A percentile compares a stretch with the other conserved stretches of the same genome.
These are phyloP conservation scores for Globisporangium cystogenes DNA, from an alignment of 352 stramenopile species.

Conservation along the genomic window DNA sequence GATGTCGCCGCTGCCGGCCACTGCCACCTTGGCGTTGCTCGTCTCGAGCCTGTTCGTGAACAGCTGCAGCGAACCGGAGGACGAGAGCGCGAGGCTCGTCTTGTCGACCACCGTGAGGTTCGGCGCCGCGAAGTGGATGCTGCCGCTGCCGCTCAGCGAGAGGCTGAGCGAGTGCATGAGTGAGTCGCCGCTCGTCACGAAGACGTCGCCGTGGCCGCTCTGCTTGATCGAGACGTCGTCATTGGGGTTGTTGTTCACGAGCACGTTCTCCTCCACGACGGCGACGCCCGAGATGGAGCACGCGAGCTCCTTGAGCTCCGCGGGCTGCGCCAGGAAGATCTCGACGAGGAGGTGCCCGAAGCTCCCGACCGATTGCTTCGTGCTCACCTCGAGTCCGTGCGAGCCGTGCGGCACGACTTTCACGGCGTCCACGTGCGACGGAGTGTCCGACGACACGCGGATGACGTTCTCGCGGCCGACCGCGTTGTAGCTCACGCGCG, in stretches of 20 bases:
- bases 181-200: conserved; percentile 13
- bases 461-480: conserved; percentile 13
- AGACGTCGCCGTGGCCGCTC: conserved; percentile 17
- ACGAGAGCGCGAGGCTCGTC: conserved; percentile 3
- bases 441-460: conserved; percentile 18
- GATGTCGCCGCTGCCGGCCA: conserved; percentile 18
- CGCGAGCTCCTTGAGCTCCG: conserved; percentile 8
- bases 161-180: conserved; percentile 16
- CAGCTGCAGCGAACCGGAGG: conserved; percentile 14
- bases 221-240: conserved; percentile 14
- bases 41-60: conserved; percentile 13
- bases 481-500: conserved; percentile 19
- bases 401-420: conserved; percentile 7
- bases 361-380: background rate
- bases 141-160: conserved; percentile 19
- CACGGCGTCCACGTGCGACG: conserved; percentile 9
- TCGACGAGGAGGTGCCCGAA: conserved; percentile 21
- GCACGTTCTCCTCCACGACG: conserved; percentile 23
- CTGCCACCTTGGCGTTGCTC: conserved; percentile 1
- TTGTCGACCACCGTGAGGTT: conserved; percentile 7
- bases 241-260: conserved; percentile 11
- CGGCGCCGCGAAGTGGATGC: conserved; percentile 21
- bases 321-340: conserved; percentile 17
- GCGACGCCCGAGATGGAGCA: conserved; percentile 9
- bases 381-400: conserved; percentile 15